Base-by-base conservation (phyloP, 805 yeast species). In the Yamadazyma takamatsuzukensis region DNA sequence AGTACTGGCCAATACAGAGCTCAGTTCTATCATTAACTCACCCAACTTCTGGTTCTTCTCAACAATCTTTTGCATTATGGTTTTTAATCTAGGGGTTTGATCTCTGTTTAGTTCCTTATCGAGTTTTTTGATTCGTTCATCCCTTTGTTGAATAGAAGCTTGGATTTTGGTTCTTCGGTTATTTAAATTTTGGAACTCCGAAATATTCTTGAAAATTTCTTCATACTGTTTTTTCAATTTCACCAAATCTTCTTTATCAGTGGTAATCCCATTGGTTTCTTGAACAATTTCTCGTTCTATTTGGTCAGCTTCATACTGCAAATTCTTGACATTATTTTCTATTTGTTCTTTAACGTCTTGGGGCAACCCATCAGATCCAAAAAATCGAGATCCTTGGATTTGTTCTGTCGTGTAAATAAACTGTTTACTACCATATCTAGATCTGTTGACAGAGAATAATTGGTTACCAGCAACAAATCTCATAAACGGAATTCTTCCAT, bases 341-440 rank as follows among this genome's bases (percentile, higher is more conserved):
- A 21, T 11, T 21, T 21, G 22, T 11, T 21, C 10, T 21, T 37
- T 53, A 25, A 49, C 39, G 23, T 6, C 16, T 13, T 15, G 49
- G 0, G 67, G 49, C 14, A 64, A 44, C 2, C 70, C 69, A 18
- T 48, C 40, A 3, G 50, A 39, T 2, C 64, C 51, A 55, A 65
- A 56, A 15, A 54, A 53, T 18, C 47, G 48, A 2, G 67, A 51
- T 4, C 45, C 37, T 4, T 48, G 44, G 14, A 62, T 48, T 46
- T 49, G 45, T 43, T 67, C 59, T 33, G 75, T 53, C 25, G 57
- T 34, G 69, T 67, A 50, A 31, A 72, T 64, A 2, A 69, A 58
- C 47, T 78, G 84, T 41, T 59, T 66, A 2, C 63, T 54, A 16
- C 94, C 95, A 56, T 82, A 87, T 12, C 52, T 54, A 1, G 96